Percentiles rank a stretch among this genome's conserved stretches.
phyloP scores from a whole-genome alignment of 805 yeast species.

The Kodamaea hsintzibuensis region DNA sequence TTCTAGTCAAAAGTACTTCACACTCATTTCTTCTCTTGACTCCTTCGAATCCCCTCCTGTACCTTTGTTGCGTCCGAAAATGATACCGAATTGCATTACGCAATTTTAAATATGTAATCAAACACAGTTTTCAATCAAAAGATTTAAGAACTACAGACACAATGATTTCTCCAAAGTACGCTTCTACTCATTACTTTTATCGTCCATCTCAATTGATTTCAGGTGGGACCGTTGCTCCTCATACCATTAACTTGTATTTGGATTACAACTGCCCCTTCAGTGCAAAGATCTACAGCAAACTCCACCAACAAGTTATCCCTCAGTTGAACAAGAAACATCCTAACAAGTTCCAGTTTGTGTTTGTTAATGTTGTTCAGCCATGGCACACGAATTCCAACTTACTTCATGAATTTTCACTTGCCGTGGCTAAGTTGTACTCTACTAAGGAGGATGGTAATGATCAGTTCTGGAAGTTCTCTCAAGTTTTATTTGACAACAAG shows the following conservation, averaged over 20 bases:
- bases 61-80: background rate
- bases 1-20: no score
- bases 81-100: background rate
- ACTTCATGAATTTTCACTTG: slow-evolving; percentile 71
- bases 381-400: slow-evolving; percentile 81
- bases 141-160: background rate
- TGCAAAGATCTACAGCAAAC: slow-evolving; percentile 59
- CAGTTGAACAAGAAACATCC: slow-evolving; percentile 45
- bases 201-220: slow-evolving; percentile 18
- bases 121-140: background rate
- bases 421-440: slow-evolving; percentile 64
- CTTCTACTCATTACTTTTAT: slow-evolving; percentile 37
- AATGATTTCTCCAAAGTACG: slow-evolving; percentile 47
- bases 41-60: no score
- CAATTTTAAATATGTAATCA: background rate
- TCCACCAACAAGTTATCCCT: slow-evolving; percentile 57
- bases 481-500: slow-evolving; percentile 56
- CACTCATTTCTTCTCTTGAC: no score
- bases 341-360: slow-evolving; percentile 56
- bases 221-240: slow-evolving; percentile 26
- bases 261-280: slow-evolving; percentile 82
- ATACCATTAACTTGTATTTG: slow-evolving; percentile 60
- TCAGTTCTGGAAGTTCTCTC: slow-evolving; percentile 49
- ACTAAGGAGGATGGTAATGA: slow-evolving; percentile 25
- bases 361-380: slow-evolving; percentile 80